Percentiles rank a stretch among this genome's conserved stretches.
phyloP scores from a whole-genome alignment of 345 rosid genomes.

The Populus deltoides region DNA sequence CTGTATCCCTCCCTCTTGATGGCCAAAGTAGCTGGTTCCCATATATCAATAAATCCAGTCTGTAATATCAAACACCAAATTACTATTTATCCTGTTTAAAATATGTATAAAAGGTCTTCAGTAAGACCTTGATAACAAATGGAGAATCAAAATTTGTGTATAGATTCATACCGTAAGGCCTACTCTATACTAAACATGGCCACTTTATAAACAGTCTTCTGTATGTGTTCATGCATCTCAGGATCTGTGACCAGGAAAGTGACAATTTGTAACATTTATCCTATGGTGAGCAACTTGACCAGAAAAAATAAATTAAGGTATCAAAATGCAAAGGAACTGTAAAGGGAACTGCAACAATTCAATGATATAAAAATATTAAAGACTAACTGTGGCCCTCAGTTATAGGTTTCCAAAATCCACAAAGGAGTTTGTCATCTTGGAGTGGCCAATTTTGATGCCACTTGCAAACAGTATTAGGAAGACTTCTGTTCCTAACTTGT shows the following conservation, averaged over 20 bases:
- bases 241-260: conserved; percentile 44
- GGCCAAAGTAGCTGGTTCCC: conserved; percentile 85
- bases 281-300: neutral
- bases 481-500: neutral
- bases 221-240: conserved; percentile 73
- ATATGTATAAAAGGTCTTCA: neutral
- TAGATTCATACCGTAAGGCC: conserved; percentile 56
- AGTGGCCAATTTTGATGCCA: neutral
- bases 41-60: conserved; percentile 70
- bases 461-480: neutral
- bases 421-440: neutral
- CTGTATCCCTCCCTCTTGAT: conserved; percentile 76
- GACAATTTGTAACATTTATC: neutral
- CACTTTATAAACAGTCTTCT: conserved; percentile 56
- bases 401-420: neutral
- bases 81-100: neutral
- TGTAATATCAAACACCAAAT: conserved; percentile 29
- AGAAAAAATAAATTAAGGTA: neutral
- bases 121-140: conserved; percentile 4
- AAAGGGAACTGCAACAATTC: neutral
- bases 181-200: conserved; percentile 68
- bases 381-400: neutral
- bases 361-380: neutral
- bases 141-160: neutral
- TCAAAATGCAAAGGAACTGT: neutral